These are phyloP conservation scores for Aspergillus saccharolyticus DNA, from an alignment of 495 filamentous ascomycete species.

Conservation along the genomic window DNA sequence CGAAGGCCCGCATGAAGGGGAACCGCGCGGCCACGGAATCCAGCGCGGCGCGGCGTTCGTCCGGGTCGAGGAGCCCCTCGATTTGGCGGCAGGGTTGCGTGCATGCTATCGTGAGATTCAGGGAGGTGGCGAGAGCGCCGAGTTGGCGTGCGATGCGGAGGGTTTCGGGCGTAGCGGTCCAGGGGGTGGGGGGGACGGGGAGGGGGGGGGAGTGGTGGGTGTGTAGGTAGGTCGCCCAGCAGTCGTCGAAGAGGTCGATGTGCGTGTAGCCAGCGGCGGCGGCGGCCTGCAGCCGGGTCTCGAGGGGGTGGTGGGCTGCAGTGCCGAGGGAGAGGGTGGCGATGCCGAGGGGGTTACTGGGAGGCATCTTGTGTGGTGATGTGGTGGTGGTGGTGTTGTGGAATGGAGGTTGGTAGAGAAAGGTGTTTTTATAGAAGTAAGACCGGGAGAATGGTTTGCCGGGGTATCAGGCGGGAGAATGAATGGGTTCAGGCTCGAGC, in stretches of 20 bases:
- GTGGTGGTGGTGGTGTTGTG: background rate
- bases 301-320: constrained; percentile 23
- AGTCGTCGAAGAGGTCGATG: constrained; percentile 37
- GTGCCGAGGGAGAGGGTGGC: constrained; percentile 33
- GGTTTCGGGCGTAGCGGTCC: constrained; percentile 27
- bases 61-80: constrained; percentile 26
- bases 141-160: constrained; percentile 25
- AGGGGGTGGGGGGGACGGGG: constrained; percentile 11
- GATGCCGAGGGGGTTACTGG: constrained; percentile 23
- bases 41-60: constrained; percentile 17
- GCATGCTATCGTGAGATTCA: constrained; percentile 30
- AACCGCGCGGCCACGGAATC: constrained; percentile 30
- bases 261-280: constrained; percentile 28
- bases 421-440: too few relatives aligned
- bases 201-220: constrained; percentile 21
- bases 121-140: constrained; percentile 24
- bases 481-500: too few relatives aligned
- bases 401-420: too few relatives aligned
- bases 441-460: too few relatives aligned
- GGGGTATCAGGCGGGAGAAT: too few relatives aligned
- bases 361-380: background rate
- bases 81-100: constrained; percentile 31
- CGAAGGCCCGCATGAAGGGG: constrained; percentile 35
- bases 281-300: constrained; percentile 26
- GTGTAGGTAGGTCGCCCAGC: constrained; percentile 32